Evolutionary conservation across 768 basidiomycete species (phyloP), one percentile per base, ranked within the genome.

Genomic region (Leccinum ochraceum): DNA sequence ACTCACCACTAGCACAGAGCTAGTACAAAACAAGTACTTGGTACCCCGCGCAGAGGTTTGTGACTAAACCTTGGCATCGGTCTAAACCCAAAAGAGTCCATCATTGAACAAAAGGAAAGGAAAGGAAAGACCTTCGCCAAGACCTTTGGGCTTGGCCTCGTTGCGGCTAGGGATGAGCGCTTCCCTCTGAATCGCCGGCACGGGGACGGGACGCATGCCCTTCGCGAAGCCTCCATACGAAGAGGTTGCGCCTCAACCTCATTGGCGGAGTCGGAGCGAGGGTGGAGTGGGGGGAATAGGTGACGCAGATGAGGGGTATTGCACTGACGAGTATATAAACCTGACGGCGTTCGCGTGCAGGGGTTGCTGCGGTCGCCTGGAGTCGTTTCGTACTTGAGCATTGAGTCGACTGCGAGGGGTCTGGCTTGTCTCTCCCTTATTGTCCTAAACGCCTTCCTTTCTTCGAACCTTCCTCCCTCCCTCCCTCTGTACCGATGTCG

Each of bases 181-280:
- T 69, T 69, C 68, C 53, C 67, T 58, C 24, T 28, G 44, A 46
- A 46, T 46, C 49, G 13, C 26, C 46, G 46, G 30, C n/a, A 26
- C 51, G 22, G 53, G 7, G 4, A 22, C 46, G 22, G 50, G 10
- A 8, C 20, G 32, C 46, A 54, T 49, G 10, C 48, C 51, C 37
- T 65, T 63, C 53, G 58, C 60, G 60, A 69, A 69, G 64, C 30
- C 26, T 22, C 37, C 20, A 20, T 49, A 50, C 32, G 30, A 17
- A 30, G 44, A n/a, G 32, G 49, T 61, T 70, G 61, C 65, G 67
- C 67, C 67, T 53, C 44, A 5, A 49, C 6, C 53, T 50, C 13
- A 61, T 67, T 60, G 64, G 59, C 42, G 62, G 65, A 60, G 65
- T 71, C 62, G 63, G 68, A 69, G 67, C 37, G 55, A 67, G 52